phyloP scores from a whole-genome alignment of 257 asterid genomes.

The Salvia miltiorrhiza region DNA sequence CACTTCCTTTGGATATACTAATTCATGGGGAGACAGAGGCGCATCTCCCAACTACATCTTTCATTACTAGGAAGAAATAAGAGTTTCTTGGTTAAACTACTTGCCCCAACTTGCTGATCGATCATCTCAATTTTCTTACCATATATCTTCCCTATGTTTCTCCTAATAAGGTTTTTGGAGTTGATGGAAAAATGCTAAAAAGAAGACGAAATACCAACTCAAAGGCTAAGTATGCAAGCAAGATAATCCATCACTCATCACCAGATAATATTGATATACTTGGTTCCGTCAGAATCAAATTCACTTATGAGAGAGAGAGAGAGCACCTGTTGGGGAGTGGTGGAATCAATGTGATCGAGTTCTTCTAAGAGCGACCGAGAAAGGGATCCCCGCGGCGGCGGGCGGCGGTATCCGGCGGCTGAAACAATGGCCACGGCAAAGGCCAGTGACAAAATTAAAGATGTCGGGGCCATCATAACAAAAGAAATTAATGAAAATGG shows the following conservation, averaged over 20 bases:
- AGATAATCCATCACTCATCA: neutral
- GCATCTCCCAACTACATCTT: neutral
- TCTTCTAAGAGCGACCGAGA: conserved; percentile 1
- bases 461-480: conserved; percentile 10
- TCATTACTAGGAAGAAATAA: neutral
- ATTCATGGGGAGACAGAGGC: neutral
- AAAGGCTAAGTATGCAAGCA: too few relatives aligned
- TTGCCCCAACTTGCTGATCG: neutral
- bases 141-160: neutral
- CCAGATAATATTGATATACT: neutral
- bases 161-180: neutral
- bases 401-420: conserved; percentile 20
- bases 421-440: neutral
- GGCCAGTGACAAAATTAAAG: neutral
- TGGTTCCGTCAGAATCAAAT: too few relatives aligned
- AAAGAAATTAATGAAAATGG: neutral
- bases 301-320: neutral
- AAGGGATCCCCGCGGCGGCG: conserved; percentile 23
- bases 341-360: conserved; percentile 14
- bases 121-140: neutral
- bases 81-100: neutral
- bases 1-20: neutral
- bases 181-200: neutral
- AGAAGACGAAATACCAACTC: neutral
- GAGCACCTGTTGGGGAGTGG: conserved; percentile 31